A percentile compares a stretch with the other conserved stretches of the same genome.
These are phyloP conservation scores for Naematelia encephala DNA, from an alignment of 768 basidiomycete genomes.

Conservation along the genomic window DNA sequence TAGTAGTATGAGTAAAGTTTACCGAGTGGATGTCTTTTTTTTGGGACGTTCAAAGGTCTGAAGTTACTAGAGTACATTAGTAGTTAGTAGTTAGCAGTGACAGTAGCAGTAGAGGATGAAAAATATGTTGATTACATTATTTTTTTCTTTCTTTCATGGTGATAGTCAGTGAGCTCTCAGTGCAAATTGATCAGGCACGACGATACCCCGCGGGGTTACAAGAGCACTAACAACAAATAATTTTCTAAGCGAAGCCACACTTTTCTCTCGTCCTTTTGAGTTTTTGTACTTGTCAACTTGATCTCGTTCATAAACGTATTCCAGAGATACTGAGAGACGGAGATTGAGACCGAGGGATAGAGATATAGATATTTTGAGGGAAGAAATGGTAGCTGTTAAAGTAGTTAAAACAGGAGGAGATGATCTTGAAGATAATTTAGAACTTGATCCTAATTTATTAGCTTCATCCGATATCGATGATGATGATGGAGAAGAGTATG, in stretches of 20 bases:
- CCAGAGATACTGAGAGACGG: no score
- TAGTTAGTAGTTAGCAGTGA: neutral
- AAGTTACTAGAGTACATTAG: neutral
- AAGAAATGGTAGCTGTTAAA: neutral
- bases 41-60: neutral
- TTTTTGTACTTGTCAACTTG: no score
- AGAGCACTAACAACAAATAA: no score
- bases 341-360: no score
- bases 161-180: no score
- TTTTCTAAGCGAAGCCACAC: no score
- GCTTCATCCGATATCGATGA: slow-evolving; percentile 28
- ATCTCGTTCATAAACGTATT: no score
- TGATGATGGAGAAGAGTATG: slow-evolving; percentile 6
- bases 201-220: no score
- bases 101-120: neutral
- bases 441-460: slow-evolving; percentile 42
- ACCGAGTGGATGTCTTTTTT: neutral
- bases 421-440: slow-evolving; percentile 49
- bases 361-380: neutral
- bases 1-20: neutral
- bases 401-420: slow-evolving; percentile 38
- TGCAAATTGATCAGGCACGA: no score
- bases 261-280: no score
- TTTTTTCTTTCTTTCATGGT: no score
- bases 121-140: no score